Percentiles rank a stretch among this genome's conserved stretches.
Evolutionary conservation across 495 filamentous ascomycete species (phyloP).

Genomic region (Letharia lupina): DNA sequence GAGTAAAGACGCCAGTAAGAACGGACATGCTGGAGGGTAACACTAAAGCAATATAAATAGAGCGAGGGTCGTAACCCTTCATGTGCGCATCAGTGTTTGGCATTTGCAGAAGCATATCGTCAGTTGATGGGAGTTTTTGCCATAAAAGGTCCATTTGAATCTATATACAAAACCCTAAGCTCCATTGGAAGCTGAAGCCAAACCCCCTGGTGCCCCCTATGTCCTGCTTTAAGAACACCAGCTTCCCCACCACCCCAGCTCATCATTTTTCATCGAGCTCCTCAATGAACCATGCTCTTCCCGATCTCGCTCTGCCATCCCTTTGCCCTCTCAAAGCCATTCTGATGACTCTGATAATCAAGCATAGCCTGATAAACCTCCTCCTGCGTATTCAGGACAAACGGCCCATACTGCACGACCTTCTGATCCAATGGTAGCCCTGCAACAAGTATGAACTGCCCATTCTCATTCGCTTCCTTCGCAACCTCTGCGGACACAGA

Average conservation of each 20-base stretch:
- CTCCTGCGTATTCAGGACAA: slow-evolving; percentile 76
- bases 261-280: not conserved
- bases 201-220: not conserved
- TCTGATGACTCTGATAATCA: slow-evolving; percentile 74
- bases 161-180: not conserved
- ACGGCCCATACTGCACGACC: slow-evolving; percentile 93
- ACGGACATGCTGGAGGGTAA: not conserved
- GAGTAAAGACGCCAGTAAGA: not conserved
- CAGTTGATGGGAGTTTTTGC: not conserved
- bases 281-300: slow-evolving; percentile 55
- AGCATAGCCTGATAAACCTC: slow-evolving; percentile 84
- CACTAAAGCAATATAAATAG: not conserved
- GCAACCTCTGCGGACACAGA: slow-evolving; percentile 60
- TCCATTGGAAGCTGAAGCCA: not conserved
- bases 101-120: not conserved
- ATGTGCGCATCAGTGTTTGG: not conserved
- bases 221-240: not conserved
- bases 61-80: not conserved
- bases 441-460: slow-evolving; percentile 70
- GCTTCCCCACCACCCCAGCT: not conserved
- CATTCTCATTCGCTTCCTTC: slow-evolving; percentile 54
- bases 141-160: not conserved
- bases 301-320: slow-evolving; percentile 92
- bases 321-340: slow-evolving; percentile 83
- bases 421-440: slow-evolving; percentile 84